These are phyloP conservation scores for Penicillium oxalicum DNA, from an alignment of 2,329 filamentous ascomycete species.

Conservation along the genomic window DNA sequence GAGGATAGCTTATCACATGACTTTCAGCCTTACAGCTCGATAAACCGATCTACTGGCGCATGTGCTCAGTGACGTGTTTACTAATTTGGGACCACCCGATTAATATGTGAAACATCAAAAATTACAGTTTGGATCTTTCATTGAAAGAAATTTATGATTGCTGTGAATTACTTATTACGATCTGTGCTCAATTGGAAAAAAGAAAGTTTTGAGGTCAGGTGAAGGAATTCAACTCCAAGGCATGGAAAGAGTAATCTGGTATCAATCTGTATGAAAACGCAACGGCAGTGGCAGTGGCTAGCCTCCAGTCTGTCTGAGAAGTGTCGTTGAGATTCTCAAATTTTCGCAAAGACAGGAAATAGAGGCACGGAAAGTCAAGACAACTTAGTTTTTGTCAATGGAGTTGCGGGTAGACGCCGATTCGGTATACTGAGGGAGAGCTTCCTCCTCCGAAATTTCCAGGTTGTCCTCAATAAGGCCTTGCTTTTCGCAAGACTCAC, in stretches of 20 bases:
- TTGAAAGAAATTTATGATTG: too few relatives aligned
- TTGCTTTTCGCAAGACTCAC: constrained; percentile 40
- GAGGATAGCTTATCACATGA: constrained; percentile 15
- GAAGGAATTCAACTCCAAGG: too few relatives aligned
- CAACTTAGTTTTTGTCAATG: constrained; percentile 28
- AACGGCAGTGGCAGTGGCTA: neutral
- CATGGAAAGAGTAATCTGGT: constrained; percentile 2
- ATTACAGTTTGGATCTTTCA: neutral
- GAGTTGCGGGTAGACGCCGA: constrained; percentile 23
- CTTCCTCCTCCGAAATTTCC: constrained; percentile 23
- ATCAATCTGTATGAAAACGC: constrained; percentile 3
- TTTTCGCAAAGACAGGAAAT: too few relatives aligned
- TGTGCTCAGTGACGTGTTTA: too few relatives aligned
- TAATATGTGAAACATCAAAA: neutral
- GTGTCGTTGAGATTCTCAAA: neutral
- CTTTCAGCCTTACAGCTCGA: constrained; percentile 9
- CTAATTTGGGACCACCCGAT: too few relatives aligned
- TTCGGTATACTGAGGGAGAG: constrained; percentile 35
- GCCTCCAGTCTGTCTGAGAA: neutral
- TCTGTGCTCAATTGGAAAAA: too few relatives aligned
- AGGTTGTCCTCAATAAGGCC: constrained; percentile 31
- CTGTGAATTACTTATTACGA: too few relatives aligned
- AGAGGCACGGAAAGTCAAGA: neutral
- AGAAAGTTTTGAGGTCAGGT: too few relatives aligned
- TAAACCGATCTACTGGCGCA: too few relatives aligned